Evolutionary conservation across 352 stramenopile species (phyloP).

Genomic region (Plasmopara halstedii): DNA sequence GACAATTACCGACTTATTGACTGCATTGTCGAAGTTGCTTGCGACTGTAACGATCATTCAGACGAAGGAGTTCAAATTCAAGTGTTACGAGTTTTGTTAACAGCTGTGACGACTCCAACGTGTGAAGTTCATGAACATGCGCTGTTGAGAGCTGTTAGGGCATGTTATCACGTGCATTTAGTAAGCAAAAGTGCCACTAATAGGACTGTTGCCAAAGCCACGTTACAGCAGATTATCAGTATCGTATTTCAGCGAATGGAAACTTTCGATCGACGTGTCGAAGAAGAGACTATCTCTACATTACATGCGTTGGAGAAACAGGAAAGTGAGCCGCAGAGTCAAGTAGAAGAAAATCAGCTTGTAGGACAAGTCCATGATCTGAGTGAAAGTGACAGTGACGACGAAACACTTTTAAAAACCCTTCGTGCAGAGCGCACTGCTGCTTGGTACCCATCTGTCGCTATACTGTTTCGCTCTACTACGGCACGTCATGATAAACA

Average conservation of each 20-base stretch:
- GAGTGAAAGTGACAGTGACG: constrained; percentile 19
- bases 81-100: constrained; percentile 88
- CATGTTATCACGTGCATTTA: constrained; percentile 96
- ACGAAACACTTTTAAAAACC: constrained; percentile 4
- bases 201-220: constrained; percentile 96
- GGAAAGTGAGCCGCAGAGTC: constrained; percentile 11
- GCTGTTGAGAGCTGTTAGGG: constrained; percentile 92
- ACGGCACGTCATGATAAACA: not conserved
- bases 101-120: constrained; percentile 83
- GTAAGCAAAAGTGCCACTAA: constrained; percentile 89
- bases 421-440: constrained; percentile 10
- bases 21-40: constrained; percentile 84
- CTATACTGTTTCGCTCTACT: constrained; percentile 16
- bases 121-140: constrained; percentile 89
- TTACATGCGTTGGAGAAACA: constrained; percentile 44
- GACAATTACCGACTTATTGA: constrained; percentile 70
- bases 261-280: constrained; percentile 70
- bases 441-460: constrained; percentile 44
- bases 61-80: constrained; percentile 91
- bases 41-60: constrained; percentile 85
- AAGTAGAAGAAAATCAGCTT: constrained; percentile 10
- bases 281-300: constrained; percentile 55
- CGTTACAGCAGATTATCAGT: constrained; percentile 95
- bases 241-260: constrained; percentile 97
- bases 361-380: constrained; percentile 7